These are phyloP conservation scores for Boletus rubroflammeus DNA, from an alignment of 768 basidiomycete genomes.

Conservation along the genomic window DNA sequence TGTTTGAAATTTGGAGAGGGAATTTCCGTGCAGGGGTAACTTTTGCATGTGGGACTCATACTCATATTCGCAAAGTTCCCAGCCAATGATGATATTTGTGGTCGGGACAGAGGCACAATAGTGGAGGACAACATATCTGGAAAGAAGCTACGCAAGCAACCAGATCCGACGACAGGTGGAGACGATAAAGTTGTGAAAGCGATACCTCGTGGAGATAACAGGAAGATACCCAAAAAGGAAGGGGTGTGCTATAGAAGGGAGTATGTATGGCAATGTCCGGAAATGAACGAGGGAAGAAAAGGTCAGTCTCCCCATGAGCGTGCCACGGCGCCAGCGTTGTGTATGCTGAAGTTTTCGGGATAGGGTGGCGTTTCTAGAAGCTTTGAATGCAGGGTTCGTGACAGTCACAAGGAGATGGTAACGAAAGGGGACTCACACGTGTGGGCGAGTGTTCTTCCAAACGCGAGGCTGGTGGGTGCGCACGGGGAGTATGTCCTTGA, in stretches of 20 bases:
- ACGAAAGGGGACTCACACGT: constrained; percentile 14
- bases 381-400: constrained; percentile 14
- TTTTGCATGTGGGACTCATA: constrained; percentile 14
- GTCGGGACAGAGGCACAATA: constrained; percentile 18
- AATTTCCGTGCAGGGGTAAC: constrained; percentile 10
- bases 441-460: constrained; percentile 4
- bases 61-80: constrained; percentile 10
- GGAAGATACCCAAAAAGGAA: constrained; percentile 22
- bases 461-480: neutral
- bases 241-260: constrained; percentile 17
- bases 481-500: constrained; percentile 1
- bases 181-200: constrained; percentile 17
- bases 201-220: constrained; percentile 35
- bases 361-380: constrained; percentile 10
- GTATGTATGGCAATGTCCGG: constrained; percentile 24
- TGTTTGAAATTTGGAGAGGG: constrained; percentile 24
- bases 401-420: neutral
- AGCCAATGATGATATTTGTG: constrained; percentile 4
- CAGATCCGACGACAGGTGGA: constrained; percentile 30
- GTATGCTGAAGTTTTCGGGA: constrained; percentile 28
- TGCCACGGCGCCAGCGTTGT: constrained; percentile 33
- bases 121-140: constrained; percentile 28
- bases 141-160: constrained; percentile 21
- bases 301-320: constrained; percentile 34
- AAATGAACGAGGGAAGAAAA: constrained; percentile 24